Percentiles rank a stretch among this genome's conserved stretches.
Evolutionary conservation across 768 basidiomycete genomes (phyloP).

Genomic region (Lyophyllum decastes): DNA sequence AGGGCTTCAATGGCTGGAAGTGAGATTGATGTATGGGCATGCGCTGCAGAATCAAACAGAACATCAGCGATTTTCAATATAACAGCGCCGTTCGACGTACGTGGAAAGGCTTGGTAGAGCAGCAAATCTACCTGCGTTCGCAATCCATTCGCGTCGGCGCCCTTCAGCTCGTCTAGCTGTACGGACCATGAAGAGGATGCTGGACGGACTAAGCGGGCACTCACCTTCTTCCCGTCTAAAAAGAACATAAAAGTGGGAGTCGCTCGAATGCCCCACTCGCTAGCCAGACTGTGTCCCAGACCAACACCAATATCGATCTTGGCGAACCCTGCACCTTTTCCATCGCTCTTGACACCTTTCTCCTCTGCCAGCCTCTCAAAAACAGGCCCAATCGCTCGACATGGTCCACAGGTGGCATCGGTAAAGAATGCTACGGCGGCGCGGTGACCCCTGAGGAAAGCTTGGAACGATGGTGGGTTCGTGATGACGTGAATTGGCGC

Average conservation of each 20-base stretch:
- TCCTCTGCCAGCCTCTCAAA: slow-evolving; percentile 78
- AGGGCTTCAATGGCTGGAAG: slow-evolving; percentile 63
- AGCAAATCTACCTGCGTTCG: slow-evolving; percentile 74
- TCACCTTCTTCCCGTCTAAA: slow-evolving; percentile 70
- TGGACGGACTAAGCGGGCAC: slow-evolving; percentile 3
- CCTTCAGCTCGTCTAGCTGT: slow-evolving; percentile 72
- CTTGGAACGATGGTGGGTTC: slow-evolving; percentile 71
- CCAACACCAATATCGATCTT: slow-evolving; percentile 83
- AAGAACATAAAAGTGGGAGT: slow-evolving; percentile 94
- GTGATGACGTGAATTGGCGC: slow-evolving; percentile 72
- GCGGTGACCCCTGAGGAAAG: slow-evolving; percentile 62
- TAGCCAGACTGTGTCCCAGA: slow-evolving; percentile 58
- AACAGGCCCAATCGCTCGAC: slow-evolving; percentile 79
- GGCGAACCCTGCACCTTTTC: slow-evolving; percentile 69
- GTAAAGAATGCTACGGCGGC: slow-evolving; percentile 86
- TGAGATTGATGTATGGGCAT: slow-evolving; percentile 65
- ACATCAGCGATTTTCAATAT: neutral
- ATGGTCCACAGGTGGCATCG: slow-evolving; percentile 72
- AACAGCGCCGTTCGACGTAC: slow-evolving; percentile 45
- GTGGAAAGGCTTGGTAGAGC: slow-evolving; percentile 76
- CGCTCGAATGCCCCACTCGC: slow-evolving; percentile 64
- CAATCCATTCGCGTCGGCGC: slow-evolving; percentile 69
- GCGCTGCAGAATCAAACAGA: slow-evolving; percentile 47
- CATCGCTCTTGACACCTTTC: slow-evolving; percentile 43
- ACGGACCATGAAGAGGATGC: neutral